phyloP scores from a whole-genome alignment of 2,329 filamentous ascomycete genomes.

The Xylariaceae sp. region DNA sequence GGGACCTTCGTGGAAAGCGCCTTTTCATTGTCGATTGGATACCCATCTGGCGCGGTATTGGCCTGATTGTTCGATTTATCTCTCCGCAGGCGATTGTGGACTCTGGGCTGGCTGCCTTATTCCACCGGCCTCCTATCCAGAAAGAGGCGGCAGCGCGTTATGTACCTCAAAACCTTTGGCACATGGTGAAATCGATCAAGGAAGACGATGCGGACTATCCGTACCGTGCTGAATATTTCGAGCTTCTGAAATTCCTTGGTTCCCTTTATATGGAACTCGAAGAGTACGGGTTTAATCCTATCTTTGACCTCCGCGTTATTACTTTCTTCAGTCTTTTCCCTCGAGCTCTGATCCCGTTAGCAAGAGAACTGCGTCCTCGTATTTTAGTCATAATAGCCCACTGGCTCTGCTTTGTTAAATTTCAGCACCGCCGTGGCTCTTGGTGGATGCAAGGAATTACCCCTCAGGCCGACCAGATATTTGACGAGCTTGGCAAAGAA shows the following conservation, averaged over 20 bases:
- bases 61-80: constrained; percentile 42
- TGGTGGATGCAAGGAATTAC: constrained; percentile 50
- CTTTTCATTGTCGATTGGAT: constrained; percentile 54
- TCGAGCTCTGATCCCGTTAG: constrained; percentile 39
- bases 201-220: constrained; percentile 39
- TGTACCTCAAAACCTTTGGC: constrained; percentile 45
- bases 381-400: constrained; percentile 49
- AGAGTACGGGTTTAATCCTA: constrained; percentile 37
- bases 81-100: constrained; percentile 29
- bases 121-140: constrained; percentile 45
- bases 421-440: constrained; percentile 29
- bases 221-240: constrained; percentile 39
- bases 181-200: constrained; percentile 44
- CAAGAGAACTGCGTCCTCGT: constrained; percentile 38
- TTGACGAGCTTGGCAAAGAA: constrained; percentile 30
- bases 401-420: constrained; percentile 47
- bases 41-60: constrained; percentile 49
- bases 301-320: constrained; percentile 45
- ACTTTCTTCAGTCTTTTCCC: constrained; percentile 50
- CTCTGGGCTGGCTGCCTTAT: constrained; percentile 43
- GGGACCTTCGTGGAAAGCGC: constrained; percentile 39
- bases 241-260: constrained; percentile 45
- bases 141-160: constrained; percentile 36
- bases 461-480: constrained; percentile 42
- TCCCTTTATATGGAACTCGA: constrained; percentile 46